These are phyloP conservation scores for sorghum (Sorghum bicolor) DNA, from an alignment of 176 grass and related monocot species.

Conservation along the genomic window Sorghum_bicolor_NCBIv3 NC_012871.2:61905001-61905500, in stretches of 20 bases:
- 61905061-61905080: constrained; percentile 22
- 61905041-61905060: background rate
- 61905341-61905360: constrained; percentile 24
- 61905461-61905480: constrained; percentile 75
- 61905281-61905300: background rate
- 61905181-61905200: background rate
- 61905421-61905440: constrained; percentile 75
- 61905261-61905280: constrained; percentile 8
- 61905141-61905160: constrained; percentile 3
- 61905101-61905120: background rate
- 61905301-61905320: constrained; percentile 9
- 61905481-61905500: constrained; percentile 43
- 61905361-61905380: constrained; percentile 90
- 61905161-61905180: constrained; percentile 2
- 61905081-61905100: background rate
- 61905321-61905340: background rate
- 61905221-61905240: constrained; percentile 3
- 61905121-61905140: constrained; percentile 8
- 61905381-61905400: constrained; percentile 98
- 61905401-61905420: constrained; percentile 82
- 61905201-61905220: constrained; percentile 7
- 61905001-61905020: constrained; percentile 22
- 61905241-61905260: background rate
- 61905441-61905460: constrained; percentile 90
- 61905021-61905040: constrained; percentile 14